These are phyloP conservation scores for Monascus purpureus DNA, from an alignment of 495 filamentous ascomycete species.

Conservation along the genomic window DNA sequence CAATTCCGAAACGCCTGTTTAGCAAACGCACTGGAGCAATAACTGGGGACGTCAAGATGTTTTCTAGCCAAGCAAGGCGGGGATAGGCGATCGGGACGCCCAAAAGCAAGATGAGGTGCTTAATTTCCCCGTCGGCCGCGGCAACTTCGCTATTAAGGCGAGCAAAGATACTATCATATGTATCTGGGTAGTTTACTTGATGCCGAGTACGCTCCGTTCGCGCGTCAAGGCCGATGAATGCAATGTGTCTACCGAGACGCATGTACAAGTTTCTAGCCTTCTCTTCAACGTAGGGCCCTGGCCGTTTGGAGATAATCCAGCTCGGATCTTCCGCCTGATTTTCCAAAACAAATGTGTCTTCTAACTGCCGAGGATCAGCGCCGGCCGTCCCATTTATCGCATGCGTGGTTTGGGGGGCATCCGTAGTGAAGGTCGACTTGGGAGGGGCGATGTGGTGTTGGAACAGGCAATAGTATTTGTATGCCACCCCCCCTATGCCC, in stretches of 20 bases:
- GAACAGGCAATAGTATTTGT: conserved; percentile 89
- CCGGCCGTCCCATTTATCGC: conserved; percentile 34
- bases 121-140: conserved; percentile 47
- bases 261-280: conserved; percentile 68
- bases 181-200: conserved; percentile 82
- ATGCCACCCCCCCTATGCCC: conserved; percentile 74
- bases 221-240: conserved; percentile 79
- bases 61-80: conserved; percentile 85
- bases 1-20: conserved; percentile 81
- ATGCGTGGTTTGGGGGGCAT: conserved; percentile 40
- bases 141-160: conserved; percentile 52
- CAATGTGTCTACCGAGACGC: conserved; percentile 71
- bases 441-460: conserved; percentile 84
- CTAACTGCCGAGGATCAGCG: conserved; percentile 50
- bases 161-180: conserved; percentile 69
- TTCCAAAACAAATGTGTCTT: conserved; percentile 53
- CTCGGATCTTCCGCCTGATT: conserved; percentile 47
- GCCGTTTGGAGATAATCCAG: conserved; percentile 64
- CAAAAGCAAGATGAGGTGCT: conserved; percentile 72
- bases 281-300: conserved; percentile 71
- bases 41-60: conserved; percentile 70
- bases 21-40: conserved; percentile 76
- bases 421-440: conserved; percentile 67
- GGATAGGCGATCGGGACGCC: conserved; percentile 94
- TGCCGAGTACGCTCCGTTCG: conserved; percentile 84